Conservation (phyloP, 2,329 filamentous ascomycete genomes). For the Trichoderma brevicompactum region DNA sequence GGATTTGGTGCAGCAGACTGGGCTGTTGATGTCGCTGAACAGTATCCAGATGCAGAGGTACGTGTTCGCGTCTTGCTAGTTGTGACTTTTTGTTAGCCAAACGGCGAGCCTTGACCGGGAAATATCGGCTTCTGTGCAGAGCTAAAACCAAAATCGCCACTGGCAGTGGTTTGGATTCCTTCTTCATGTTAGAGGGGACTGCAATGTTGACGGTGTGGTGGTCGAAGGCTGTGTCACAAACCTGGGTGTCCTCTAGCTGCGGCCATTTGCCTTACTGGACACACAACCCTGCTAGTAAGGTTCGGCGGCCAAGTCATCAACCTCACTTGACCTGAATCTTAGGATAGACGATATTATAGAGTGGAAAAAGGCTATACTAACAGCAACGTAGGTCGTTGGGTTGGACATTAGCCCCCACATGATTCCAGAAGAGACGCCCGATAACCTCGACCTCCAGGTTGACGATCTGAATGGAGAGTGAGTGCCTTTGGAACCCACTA, state of each 20-base stretch:
- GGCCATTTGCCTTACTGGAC: background rate
- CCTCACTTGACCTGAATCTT: background rate
- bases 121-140: background rate
- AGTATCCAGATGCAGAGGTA: slow-evolving; percentile 68
- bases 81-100: background rate
- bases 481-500: slow-evolving; percentile 21
- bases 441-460: slow-evolving; percentile 72
- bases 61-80: slow-evolving; percentile 31
- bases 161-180: background rate
- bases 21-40: slow-evolving; percentile 69
- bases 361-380: background rate
- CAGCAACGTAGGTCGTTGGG: slow-evolving; percentile 64
- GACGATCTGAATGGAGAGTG: slow-evolving; percentile 72
- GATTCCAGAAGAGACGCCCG: slow-evolving; percentile 65
- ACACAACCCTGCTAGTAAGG: background rate
- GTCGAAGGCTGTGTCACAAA: background rate
- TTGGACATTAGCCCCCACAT: slow-evolving; percentile 74
- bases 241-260: no score
- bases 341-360: background rate
- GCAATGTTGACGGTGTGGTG: background rate
- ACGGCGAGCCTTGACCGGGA: background rate
- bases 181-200: background rate
- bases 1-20: slow-evolving; percentile 73
- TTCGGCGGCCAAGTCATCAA: background rate
- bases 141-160: background rate